Conservation (phyloP, 257 asterid genomes). For the Coffea eugenioides region DNA sequence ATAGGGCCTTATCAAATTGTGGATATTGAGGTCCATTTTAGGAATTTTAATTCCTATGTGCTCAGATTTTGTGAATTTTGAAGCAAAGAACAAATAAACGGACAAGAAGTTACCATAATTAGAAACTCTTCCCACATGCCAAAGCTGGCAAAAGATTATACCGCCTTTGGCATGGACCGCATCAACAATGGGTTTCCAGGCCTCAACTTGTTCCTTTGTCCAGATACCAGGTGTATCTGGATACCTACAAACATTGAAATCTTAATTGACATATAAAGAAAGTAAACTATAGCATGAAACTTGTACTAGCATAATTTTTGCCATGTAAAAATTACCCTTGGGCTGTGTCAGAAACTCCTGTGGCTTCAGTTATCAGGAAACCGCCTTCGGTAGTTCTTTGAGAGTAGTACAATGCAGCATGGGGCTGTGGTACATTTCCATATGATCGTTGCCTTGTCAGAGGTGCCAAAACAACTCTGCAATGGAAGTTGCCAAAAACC, state of each 20-base stretch:
- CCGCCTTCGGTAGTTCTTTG: constrained; percentile 64
- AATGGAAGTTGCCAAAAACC: too few relatives aligned
- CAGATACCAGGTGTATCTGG: constrained; percentile 31
- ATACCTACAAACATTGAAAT: constrained; percentile 6
- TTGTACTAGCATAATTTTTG: too few relatives aligned
- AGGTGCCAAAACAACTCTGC: constrained; percentile 44
- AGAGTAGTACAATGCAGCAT: constrained; percentile 58
- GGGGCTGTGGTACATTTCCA: constrained; percentile 58
- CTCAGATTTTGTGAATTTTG: neutral
- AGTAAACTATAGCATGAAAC: neutral
- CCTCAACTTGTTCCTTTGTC: constrained; percentile 31
- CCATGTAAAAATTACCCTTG: constrained; percentile 23
- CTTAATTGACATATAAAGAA: neutral
- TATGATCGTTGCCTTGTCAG: constrained; percentile 64
- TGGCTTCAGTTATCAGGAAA: constrained; percentile 52
- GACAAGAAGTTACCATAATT: constrained; percentile 12
- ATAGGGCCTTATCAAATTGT: too few relatives aligned
- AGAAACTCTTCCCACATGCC: constrained; percentile 33
- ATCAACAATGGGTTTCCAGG: constrained; percentile 34
- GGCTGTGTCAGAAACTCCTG: constrained; percentile 54
- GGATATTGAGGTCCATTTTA: neutral
- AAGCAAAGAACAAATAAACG: neutral
- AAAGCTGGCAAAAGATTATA: constrained; percentile 29
- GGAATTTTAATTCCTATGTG: too few relatives aligned
- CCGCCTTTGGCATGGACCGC: constrained; percentile 37